Percentiles rank a stretch among this genome's conserved stretches.
These are phyloP conservation scores for Fagopyrum homotropicum DNA, from an alignment of 148 eudicot species.

Conservation along the genomic window DNA sequence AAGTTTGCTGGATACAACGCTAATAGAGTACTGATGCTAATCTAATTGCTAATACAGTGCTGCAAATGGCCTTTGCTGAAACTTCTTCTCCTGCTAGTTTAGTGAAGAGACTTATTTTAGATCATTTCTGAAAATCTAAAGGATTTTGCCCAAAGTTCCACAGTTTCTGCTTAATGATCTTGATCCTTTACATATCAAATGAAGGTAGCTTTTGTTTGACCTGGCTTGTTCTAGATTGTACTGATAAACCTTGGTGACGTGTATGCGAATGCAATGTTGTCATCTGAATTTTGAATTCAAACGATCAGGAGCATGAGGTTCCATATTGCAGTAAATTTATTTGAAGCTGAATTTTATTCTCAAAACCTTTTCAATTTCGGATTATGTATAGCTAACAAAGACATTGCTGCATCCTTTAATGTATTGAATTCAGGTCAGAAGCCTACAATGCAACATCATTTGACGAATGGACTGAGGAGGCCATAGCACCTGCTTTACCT, in stretches of 20 bases:
- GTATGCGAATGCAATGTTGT: too few relatives aligned
- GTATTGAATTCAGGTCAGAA: slow-evolving; percentile 33
- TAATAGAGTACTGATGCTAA: too few relatives aligned
- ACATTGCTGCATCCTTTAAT: neutral
- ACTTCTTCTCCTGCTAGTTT: neutral
- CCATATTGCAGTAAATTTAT: neutral
- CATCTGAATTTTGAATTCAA: too few relatives aligned
- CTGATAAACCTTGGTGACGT: neutral
- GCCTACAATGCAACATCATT: slow-evolving; percentile 44
- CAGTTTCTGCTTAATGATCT: neutral
- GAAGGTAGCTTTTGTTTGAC: neutral
- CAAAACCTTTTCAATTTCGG: neutral
- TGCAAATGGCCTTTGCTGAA: too few relatives aligned
- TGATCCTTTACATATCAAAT: slow-evolving; percentile 1
- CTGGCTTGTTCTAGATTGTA: neutral
- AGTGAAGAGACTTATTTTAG: neutral
- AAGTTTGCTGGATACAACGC: too few relatives aligned
- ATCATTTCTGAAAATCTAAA: neutral
- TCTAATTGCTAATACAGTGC: too few relatives aligned
- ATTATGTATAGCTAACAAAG: neutral
- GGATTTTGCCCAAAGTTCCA: neutral
- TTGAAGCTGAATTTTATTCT: neutral
- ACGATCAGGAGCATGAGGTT: neutral
- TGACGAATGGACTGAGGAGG: slow-evolving; percentile 47
- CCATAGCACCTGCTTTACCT: slow-evolving; percentile 56